Base-by-base conservation (phyloP, 805 yeast species). In the Priceomyces haplophilus region DNA sequence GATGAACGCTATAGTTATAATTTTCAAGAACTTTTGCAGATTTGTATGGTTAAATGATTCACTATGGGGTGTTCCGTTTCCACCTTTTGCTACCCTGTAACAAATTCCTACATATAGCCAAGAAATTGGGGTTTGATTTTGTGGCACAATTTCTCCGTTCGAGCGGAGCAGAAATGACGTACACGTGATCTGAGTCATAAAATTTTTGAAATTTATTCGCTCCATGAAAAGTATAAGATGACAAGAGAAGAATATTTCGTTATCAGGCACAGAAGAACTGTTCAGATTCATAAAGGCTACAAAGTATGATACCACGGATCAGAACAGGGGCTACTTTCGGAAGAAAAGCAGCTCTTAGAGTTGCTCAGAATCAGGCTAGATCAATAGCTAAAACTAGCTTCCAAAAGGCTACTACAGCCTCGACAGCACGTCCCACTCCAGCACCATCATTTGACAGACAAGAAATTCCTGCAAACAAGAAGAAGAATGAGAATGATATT, bases 391-490 rank as follows among this genome's bases (percentile, higher is more conserved):
- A 63, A 27, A 56, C 67, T 20, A 58, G 58, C 33, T 48, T 54
- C 18, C 58, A 51, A 36, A 58, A 50, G 15, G 70, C 71, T 34
- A 61, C 66, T 29, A 56, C 52, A 51, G 55, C 58, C 38, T 52
- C 59, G 15, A 52, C 55, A n/a, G 43, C 52, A n/a, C 39, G 53
- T 20, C 43, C 60, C 24, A 63, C 73, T 45, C 72, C 75, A 7
- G 61, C 62, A 11, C 80, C 82, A 20, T 69, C 81, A 11, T 77
- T 77, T 55, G 71, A 76, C 56, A 64, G 61, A 43, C 49, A 62
- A 23, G 54, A 52, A 18, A 43, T 38, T 19, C 39, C 38, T 23
- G 46, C 37, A 19, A 32, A 15, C 16, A 30, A 18, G 25, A 38
- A 27, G 34, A 16, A 15, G 5, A 13, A 13, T 16, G 37, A 41